Conservation (phyloP, 192 early-diverging fungal species). For the Powellomyces hirtus region DNA sequence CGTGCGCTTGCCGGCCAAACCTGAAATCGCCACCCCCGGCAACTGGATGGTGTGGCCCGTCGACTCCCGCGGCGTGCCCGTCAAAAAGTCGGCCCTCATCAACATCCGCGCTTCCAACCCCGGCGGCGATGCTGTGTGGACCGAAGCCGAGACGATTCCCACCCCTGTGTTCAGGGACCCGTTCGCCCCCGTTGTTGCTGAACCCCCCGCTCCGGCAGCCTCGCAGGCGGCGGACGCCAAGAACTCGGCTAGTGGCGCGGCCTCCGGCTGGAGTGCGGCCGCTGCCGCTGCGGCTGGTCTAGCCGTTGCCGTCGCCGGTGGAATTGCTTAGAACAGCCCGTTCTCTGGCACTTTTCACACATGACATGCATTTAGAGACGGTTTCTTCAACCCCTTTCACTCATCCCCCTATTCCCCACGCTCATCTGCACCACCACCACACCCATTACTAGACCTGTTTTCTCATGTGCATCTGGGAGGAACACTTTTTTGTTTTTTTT, state of each 20-base stretch:
- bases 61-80: conserved; percentile 18
- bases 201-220: not conserved
- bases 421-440: no score
- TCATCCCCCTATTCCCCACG: no score
- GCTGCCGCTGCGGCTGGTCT: not conserved
- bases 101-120: conserved; percentile 15
- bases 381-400: no score
- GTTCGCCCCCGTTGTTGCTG: not conserved
- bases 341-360: no score
- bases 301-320: not conserved
- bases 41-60: conserved; percentile 34
- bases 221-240: not conserved
- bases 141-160: conserved; percentile 6
- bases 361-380: no score
- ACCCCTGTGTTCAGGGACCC: not conserved
- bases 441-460: no score
- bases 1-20: conserved; percentile 11
- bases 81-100: conserved; percentile 4
- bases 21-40: conserved; percentile 16
- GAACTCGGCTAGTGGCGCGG: not conserved
- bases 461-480: no score
- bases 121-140: conserved; percentile 11
- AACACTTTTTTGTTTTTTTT: no score
- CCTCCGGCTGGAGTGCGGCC: not conserved
- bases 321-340: no score